Evolutionary conservation across 2,329 filamentous ascomycete genomes (phyloP).

Genomic region (Fusarium guadeloupense): DNA sequence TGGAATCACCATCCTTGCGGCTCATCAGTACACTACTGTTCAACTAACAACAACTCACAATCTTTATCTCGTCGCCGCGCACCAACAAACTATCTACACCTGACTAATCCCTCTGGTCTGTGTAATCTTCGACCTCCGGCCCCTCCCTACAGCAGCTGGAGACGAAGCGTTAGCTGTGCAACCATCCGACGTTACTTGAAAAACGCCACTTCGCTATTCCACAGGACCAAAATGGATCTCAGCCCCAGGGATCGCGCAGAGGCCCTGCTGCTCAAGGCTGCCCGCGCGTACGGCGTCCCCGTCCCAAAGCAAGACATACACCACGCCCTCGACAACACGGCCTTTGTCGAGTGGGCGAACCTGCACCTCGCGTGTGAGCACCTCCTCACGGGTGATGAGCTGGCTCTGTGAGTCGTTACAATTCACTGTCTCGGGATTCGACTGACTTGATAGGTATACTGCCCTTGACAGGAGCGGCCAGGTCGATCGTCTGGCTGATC

Average conservation of each 20-base stretch:
- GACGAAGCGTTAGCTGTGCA: slow-evolving; percentile 33
- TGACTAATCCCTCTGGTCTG: not conserved
- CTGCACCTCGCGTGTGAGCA: slow-evolving; percentile 60
- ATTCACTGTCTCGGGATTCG: not conserved
- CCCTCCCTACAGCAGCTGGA: not conserved
- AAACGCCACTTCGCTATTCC: slow-evolving; percentile 49
- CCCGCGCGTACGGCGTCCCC: slow-evolving; percentile 46
- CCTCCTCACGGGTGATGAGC: slow-evolving; percentile 63
- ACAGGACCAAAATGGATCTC: slow-evolving; percentile 45
- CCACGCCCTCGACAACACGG: slow-evolving; percentile 49
- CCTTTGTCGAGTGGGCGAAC: slow-evolving; percentile 59
- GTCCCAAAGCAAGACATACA: slow-evolving; percentile 51
- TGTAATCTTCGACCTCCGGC: slow-evolving; percentile 1
- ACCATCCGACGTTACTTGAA: slow-evolving; percentile 35
- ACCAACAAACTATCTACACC: not conserved
- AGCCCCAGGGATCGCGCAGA: slow-evolving; percentile 45
- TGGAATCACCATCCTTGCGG: not conserved
- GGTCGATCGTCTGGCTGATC: slow-evolving; percentile 56
- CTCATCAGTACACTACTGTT: slow-evolving; percentile 7
- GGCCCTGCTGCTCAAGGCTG: slow-evolving; percentile 47
- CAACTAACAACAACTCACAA: not conserved
- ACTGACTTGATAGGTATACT: slow-evolving; percentile 56
- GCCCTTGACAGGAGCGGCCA: slow-evolving; percentile 59
- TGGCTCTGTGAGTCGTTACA: slow-evolving; percentile 56
- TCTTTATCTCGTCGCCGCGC: not conserved